Percentiles rank a stretch among this genome's conserved stretches.
phyloP scores from a whole-genome alignment of 257 asterid genomes.

The Scutellaria minor region DNA sequence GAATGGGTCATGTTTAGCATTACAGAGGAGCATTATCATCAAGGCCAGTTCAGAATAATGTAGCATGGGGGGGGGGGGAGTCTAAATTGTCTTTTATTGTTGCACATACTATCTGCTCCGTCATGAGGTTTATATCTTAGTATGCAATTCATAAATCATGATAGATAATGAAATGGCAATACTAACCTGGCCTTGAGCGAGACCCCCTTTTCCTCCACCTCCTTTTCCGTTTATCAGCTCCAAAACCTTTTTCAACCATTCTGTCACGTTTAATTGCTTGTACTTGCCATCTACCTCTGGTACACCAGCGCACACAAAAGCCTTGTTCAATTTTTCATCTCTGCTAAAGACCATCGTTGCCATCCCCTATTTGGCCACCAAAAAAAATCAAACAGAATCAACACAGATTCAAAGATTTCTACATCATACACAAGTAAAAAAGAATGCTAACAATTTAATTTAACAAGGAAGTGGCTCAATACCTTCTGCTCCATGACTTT shows the following conservation, averaged over 20 bases:
- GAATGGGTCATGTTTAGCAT: neutral
- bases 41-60: too few relatives aligned
- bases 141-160: neutral
- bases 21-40: neutral
- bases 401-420: constrained; percentile 10
- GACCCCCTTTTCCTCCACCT: constrained; percentile 98
- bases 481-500: constrained; percentile 95
- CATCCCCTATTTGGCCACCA: constrained; percentile 61
- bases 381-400: neutral
- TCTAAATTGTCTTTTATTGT: too few relatives aligned
- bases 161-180: constrained; percentile 13
- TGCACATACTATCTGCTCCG: neutral
- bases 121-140: neutral
- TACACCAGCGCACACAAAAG: constrained; percentile 96
- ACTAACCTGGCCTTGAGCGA: constrained; percentile 95
- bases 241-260: constrained; percentile 81
- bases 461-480: constrained; percentile 23
- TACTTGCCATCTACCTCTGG: constrained; percentile 71
- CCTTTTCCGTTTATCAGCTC: constrained; percentile 84
- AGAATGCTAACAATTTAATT: neutral
- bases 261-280: constrained; percentile 66
- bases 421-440: constrained; percentile 6
- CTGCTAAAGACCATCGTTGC: constrained; percentile 81
- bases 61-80: too few relatives aligned
- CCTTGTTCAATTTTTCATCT: constrained; percentile 78